Evolutionary conservation across 2,329 filamentous ascomycete species (phyloP).

Genomic region (Trichophyton rubrum): DNA sequence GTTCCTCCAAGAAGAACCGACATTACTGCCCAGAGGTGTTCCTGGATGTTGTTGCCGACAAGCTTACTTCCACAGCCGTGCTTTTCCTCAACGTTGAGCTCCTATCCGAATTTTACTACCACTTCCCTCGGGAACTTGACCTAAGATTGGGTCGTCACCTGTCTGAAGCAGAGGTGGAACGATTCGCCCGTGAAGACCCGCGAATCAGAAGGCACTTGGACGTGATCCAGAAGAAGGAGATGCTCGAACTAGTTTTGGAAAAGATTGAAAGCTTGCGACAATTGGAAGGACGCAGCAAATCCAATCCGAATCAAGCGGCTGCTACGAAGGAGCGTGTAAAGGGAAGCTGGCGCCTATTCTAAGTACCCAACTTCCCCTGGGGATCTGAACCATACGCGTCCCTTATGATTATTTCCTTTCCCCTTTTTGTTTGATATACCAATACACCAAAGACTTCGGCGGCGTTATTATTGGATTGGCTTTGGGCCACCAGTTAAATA

Average conservation of each 20-base stretch:
- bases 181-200: conserved; percentile 84
- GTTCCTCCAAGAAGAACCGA: conserved; percentile 70
- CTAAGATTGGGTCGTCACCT: conserved; percentile 70
- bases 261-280: conserved; percentile 90
- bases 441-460: neutral
- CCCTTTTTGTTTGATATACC: neutral
- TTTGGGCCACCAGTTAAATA: neutral
- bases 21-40: conserved; percentile 96
- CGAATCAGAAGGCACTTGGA: conserved; percentile 83
- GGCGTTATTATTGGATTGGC: neutral
- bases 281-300: conserved; percentile 62
- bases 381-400: neutral
- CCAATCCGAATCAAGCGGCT: conserved; percentile 29
- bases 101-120: conserved; percentile 93
- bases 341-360: conserved; percentile 34
- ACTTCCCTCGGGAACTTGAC: conserved; percentile 89
- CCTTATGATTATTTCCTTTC: neutral
- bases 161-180: conserved; percentile 66
- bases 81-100: conserved; percentile 96
- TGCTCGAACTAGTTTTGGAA: conserved; percentile 80
- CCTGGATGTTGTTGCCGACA: conserved; percentile 91
- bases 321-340: conserved; percentile 27
- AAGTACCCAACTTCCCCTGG: conserved; percentile 9
- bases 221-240: conserved; percentile 79
- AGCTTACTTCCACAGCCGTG: conserved; percentile 86